Evolutionary conservation across 306 rosid species (phyloP).

Genomic region (Dalbergia oliveri): DNA sequence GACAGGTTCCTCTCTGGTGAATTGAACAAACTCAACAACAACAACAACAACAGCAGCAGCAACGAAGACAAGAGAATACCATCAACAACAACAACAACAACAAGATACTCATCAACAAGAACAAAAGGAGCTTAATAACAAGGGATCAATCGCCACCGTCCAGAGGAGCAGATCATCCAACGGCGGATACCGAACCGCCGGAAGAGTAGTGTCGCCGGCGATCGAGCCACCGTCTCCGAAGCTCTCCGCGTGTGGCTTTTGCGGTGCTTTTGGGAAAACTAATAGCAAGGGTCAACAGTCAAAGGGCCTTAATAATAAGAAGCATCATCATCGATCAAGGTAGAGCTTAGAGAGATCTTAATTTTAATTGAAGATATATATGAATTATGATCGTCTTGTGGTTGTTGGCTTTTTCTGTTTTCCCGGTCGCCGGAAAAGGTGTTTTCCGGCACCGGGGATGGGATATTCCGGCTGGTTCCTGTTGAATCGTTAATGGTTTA

Average conservation of each 20-base stretch:
- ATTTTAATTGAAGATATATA: not conserved
- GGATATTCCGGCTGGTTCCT: constrained; percentile 30
- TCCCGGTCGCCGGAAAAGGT: constrained; percentile 16
- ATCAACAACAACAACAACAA: not conserved
- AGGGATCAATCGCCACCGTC: constrained; percentile 46
- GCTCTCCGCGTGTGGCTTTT: constrained; percentile 78
- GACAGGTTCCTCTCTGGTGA: constrained; percentile 67
- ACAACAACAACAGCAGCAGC: not conserved
- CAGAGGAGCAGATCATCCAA: constrained; percentile 72
- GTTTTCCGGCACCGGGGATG: constrained; percentile 1
- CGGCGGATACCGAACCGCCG: constrained; percentile 67
- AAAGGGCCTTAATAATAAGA: constrained; percentile 37
- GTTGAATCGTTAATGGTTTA: too few relatives aligned
- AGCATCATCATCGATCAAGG: constrained; percentile 57
- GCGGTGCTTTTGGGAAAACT: constrained; percentile 66
- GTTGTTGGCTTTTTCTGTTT: not conserved
- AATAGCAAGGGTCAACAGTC: constrained; percentile 51
- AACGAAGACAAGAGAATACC: not conserved
- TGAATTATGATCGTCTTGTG: not conserved
- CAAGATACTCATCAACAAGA: too few relatives aligned
- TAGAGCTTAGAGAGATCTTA: not conserved
- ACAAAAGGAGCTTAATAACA: not conserved
- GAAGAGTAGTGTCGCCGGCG: constrained; percentile 61
- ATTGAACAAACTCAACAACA: constrained; percentile 47
- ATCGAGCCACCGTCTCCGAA: constrained; percentile 90